Conservation (phyloP, 2,329 filamentous ascomycete species). For the Tolypocladium inflatum region DNA sequence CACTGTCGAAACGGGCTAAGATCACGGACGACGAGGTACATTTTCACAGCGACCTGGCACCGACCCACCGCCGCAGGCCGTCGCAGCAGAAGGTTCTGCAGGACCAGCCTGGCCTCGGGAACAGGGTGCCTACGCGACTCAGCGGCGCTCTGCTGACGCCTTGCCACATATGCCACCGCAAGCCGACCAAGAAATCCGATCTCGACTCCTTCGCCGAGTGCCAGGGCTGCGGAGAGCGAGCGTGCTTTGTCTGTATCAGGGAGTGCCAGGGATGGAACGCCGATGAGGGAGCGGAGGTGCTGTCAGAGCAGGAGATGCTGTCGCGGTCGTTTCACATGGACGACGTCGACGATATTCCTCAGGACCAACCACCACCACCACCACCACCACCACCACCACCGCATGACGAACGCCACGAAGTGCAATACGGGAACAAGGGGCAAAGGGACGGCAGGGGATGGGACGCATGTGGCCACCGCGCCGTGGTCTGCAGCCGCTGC, state of each 20-base stretch:
- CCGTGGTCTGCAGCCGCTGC: constrained; percentile 56
- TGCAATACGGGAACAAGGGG: constrained; percentile 1
- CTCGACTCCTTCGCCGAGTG: constrained; percentile 59
- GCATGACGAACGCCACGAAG: not conserved
- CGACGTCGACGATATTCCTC: constrained; percentile 29
- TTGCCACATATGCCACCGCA: constrained; percentile 60
- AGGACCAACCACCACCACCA: not conserved
- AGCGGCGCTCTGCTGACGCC: constrained; percentile 31
- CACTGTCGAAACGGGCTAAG: constrained; percentile 20
- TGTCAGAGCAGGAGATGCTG: constrained; percentile 25
- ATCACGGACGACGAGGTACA: constrained; percentile 14
- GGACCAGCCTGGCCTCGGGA: constrained; percentile 8
- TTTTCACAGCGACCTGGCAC: constrained; percentile 6
- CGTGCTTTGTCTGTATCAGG: constrained; percentile 61
- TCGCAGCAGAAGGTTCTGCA: constrained; percentile 14
- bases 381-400: not conserved
- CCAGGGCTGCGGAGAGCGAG: constrained; percentile 48
- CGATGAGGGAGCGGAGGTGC: constrained; percentile 8
- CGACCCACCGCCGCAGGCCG: constrained; percentile 13
- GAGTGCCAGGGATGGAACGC: constrained; percentile 44
- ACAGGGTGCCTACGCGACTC: constrained; percentile 1
- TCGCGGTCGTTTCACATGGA: constrained; percentile 41
- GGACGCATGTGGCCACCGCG: constrained; percentile 33
- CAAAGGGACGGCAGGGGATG: constrained; percentile 18
- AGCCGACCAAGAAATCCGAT: constrained; percentile 54